Evolutionary conservation across 495 filamentous ascomycete species (phyloP).

Genomic region (Elaphomyces granulatus): DNA sequence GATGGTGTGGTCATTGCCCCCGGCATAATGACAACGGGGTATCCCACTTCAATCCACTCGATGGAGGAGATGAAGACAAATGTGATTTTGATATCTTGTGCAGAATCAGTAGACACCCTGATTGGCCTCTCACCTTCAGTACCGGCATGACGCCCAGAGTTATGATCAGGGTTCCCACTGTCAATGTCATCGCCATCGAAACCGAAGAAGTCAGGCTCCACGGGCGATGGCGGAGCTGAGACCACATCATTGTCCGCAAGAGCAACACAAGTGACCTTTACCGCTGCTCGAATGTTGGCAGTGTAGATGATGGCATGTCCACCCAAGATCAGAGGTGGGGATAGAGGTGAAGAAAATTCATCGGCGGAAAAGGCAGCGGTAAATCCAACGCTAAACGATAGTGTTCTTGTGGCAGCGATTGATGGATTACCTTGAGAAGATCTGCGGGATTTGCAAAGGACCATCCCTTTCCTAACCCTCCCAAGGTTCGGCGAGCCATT

Average conservation of each 20-base stretch:
- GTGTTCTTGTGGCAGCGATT: slow-evolving; percentile 23
- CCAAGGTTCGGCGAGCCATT: slow-evolving; percentile 14
- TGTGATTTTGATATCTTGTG: slow-evolving; percentile 43
- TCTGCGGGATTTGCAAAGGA: slow-evolving; percentile 39
- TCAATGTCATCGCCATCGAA: slow-evolving; percentile 41
- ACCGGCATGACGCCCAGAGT: background rate
- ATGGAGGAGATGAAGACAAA: slow-evolving; percentile 60
- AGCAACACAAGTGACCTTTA: slow-evolving; percentile 47
- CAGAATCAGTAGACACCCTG: slow-evolving; percentile 3
- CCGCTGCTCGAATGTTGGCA: slow-evolving; percentile 70
- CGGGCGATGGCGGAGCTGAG: slow-evolving; percentile 19
- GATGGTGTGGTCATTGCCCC: slow-evolving; percentile 30
- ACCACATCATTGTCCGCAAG: slow-evolving; percentile 22
- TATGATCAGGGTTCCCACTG: slow-evolving; percentile 8
- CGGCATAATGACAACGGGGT: slow-evolving; percentile 64
- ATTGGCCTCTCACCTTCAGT: slow-evolving; percentile 3
- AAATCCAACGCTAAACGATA: slow-evolving; percentile 34
- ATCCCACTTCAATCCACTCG: slow-evolving; percentile 77
- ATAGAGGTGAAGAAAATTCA: slow-evolving; percentile 26
- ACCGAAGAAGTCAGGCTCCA: slow-evolving; percentile 46
- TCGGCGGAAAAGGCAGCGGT: slow-evolving; percentile 30
- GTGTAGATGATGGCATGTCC: slow-evolving; percentile 67
- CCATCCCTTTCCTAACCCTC: slow-evolving; percentile 71
- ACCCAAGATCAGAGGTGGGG: slow-evolving; percentile 36
- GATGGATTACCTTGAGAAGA: slow-evolving; percentile 32